Base-by-base conservation (phyloP, 2,329 filamentous ascomycete genomes). In the Cadophora luteo-olivacea region DNA sequence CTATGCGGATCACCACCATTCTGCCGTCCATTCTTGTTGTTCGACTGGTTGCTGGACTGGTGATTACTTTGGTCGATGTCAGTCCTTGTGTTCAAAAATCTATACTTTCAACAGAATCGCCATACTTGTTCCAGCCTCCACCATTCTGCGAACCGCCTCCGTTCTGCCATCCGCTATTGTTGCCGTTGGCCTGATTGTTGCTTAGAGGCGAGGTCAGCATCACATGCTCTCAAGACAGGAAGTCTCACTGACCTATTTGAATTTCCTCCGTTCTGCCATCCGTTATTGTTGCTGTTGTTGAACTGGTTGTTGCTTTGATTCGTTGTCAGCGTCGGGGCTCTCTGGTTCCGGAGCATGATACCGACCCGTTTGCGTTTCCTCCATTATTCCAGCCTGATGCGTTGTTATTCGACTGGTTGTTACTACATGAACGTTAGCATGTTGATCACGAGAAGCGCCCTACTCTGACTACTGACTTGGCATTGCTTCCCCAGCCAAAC, bases 401-500 rank as follows among this genome's bases (percentile, higher is more conserved):
- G 14, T 22, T 52, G 22, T 61, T 38, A 55, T 66, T 61, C 9
- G 41, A 61, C 19, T 66, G 38, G 25, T 52, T 61, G 14, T 60
- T 65, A 33, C 52, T 41, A 38, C n/a, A 41, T 19, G 38, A 52
- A n/a, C 4, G 16, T 65, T 41, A 58, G 8, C 19, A 24, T 41
- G 12, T 22, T 29, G 11, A 6, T n/a, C 32, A 11, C 19, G 57
- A n/a, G n/a, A 61, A 14, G 3, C 19, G 45, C 8, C 7, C 12
- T 24, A 22, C 57, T 1, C n/a, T 33, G 6, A 3, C 1, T 12
- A 60, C 33, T 45, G 22, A 36, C 45, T 48, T 25, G 16, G 61
- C 38, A 24, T 54, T 55, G 22, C 67, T 57, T 22, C 48, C 32
- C 61, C 65, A 71, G 3, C 33, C 38, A 48, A 57, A 29, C 58